Base-by-base conservation (phyloP, 306 rosid genomes). In the Inga laurina region DNA sequence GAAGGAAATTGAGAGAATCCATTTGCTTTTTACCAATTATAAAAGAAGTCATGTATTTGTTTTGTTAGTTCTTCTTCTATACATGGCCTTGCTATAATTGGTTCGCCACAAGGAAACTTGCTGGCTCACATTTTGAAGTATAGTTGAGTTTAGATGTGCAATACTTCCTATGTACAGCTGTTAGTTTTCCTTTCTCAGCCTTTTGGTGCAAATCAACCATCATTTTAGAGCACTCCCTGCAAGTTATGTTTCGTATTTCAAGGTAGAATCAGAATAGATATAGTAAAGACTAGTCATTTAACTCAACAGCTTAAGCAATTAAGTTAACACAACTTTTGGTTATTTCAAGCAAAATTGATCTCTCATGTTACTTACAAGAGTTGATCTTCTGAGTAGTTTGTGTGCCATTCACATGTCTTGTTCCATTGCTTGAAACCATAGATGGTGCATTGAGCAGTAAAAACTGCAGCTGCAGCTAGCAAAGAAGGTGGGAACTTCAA, bases 401-500 rank as follows among this genome's bases (percentile, higher is more conserved):
- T 84, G 76, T 96, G 99, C 92, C 94, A 90, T 82, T 93, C 97
- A 66, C 96, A 91, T 57, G 99, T 96, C 86, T 87, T 86, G 64
- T 81, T 90, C 99, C 99, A 96, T 82, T 87, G 93, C 86, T 75
- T 83, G 82, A 88, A 65, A 24, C 98, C 90, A 82, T 82, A 73
- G 30, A 87, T 81, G 30, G 93, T 74, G 74, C 92, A 92, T n/a
- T 92, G 97, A 66, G 98, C 94, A 4, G 98, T 73, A 39, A 92
- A 94, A 65, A 90, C 90, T 44, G 99, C 99, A 30, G 97, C 88
- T 11, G 97, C 99, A 37, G 99, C 97, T 32, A 92, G 66, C 65
- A 90, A 54, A 71, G 99, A 96, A 43, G 98, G 97, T 34, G 92
- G 87, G 81, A 86, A 96, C 86, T 91, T 90, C 69, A 96, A 85